Evolutionary conservation across 768 basidiomycete species (phyloP).

Genomic region (Multifurca ochricompacta): DNA sequence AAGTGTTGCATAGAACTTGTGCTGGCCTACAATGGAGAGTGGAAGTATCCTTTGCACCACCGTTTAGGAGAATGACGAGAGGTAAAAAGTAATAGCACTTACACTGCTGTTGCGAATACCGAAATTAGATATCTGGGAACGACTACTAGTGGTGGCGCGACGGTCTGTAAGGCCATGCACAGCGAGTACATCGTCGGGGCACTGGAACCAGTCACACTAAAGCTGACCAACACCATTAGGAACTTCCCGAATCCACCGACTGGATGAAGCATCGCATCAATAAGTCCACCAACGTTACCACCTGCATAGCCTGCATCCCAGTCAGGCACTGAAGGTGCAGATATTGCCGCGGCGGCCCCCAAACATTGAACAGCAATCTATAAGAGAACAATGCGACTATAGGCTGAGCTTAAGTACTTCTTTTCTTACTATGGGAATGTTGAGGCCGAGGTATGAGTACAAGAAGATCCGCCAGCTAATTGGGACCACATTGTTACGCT

Average conservation of each 20-base stretch:
- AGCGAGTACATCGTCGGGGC: slow-evolving; percentile 79
- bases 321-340: slow-evolving; percentile 44
- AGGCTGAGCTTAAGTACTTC: background rate
- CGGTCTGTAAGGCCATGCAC: slow-evolving; percentile 63
- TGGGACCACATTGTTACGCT: background rate
- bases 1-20: slow-evolving; percentile 54
- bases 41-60: slow-evolving; percentile 46
- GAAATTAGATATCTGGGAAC: slow-evolving; percentile 69
- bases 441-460: slow-evolving; percentile 59
- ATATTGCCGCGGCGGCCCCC: slow-evolving; percentile 59
- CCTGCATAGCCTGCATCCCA: slow-evolving; percentile 49
- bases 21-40: slow-evolving; percentile 60
- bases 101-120: slow-evolving; percentile 60
- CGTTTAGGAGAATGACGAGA: background rate
- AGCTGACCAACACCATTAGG: slow-evolving; percentile 61
- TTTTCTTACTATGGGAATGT: slow-evolving; percentile 49
- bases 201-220: slow-evolving; percentile 74
- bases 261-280: slow-evolving; percentile 55
- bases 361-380: slow-evolving; percentile 42
- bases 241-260: slow-evolving; percentile 62
- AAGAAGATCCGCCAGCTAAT: slow-evolving; percentile 51
- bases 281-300: slow-evolving; percentile 54
- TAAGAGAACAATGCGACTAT: background rate
- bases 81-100: slow-evolving; percentile 23
- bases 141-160: slow-evolving; percentile 47